Conservation (phyloP, 176 grass and related monocot genomes). For the Phragmites australis region DNA sequence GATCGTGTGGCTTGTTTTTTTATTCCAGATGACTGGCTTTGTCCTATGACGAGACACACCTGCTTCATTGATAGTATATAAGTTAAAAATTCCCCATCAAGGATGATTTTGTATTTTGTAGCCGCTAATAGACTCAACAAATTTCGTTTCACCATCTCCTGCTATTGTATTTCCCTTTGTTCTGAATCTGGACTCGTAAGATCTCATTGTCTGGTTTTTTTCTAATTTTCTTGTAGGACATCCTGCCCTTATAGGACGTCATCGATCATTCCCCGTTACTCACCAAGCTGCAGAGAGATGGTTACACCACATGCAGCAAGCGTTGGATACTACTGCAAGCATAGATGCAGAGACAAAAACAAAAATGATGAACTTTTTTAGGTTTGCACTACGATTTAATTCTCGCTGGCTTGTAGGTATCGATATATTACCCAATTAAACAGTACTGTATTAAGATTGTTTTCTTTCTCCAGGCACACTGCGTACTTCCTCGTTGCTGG, state of each 20-base stretch:
- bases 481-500: conserved; percentile 91
- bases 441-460: not conserved
- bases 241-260: conserved; percentile 84
- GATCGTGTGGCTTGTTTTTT: too few species aligned
- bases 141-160: not conserved
- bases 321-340: conserved; percentile 60
- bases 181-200: not conserved
- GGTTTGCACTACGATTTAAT: conserved; percentile 22
- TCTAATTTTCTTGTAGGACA: conserved; percentile 54
- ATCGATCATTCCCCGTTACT: conserved; percentile 75
- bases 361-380: conserved; percentile 97
- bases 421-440: not conserved
- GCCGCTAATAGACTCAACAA: not conserved
- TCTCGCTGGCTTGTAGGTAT: not conserved
- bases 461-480: conserved; percentile 64
- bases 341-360: conserved; percentile 70
- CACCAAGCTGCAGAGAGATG: conserved; percentile 90
- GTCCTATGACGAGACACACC: not conserved
- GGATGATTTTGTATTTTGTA: not conserved
- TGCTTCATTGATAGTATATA: not conserved
- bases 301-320: conserved; percentile 92
- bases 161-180: not conserved
- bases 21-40: not conserved
- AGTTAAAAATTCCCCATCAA: not conserved
- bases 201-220: not conserved